Evolutionary conservation across 225 moss, liverwort and hornwort species (phyloP).

Genomic region (Ulota crispa): DNA sequence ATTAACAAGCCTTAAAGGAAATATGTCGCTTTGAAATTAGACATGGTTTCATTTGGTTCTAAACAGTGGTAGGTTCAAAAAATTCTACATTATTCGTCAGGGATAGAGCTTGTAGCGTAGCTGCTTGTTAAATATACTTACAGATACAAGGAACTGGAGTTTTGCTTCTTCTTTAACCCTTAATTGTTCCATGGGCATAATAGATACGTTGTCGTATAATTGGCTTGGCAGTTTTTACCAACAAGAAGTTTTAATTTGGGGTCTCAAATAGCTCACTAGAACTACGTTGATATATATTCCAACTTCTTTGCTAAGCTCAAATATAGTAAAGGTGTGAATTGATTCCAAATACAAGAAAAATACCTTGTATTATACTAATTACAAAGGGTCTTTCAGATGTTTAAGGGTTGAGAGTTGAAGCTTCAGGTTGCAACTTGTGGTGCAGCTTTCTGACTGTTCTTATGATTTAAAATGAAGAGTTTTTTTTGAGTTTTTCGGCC

Average conservation of each 20-base stretch:
- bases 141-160: neutral
- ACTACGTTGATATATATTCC: no score
- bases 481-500: neutral
- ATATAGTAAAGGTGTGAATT: no score
- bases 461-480: neutral
- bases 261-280: no score
- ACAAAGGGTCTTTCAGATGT: no score
- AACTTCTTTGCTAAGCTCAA: no score
- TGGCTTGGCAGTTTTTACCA: no score
- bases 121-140: neutral
- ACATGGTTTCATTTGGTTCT: neutral
- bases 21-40: neutral
- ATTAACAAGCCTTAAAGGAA: slow-evolving; percentile 13
- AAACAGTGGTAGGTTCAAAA: neutral
- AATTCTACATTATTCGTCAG: neutral
- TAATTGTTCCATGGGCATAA: no score
- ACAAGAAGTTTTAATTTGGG: no score
- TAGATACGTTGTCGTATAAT: no score
- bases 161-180: neutral
- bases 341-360: no score
- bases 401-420: neutral
- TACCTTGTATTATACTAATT: no score
- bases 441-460: neutral
- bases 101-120: no score
- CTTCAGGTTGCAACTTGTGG: neutral